Evolutionary conservation across 139 green algal genomes (phyloP).

Genomic region (Micractinium conductrix): DNA sequence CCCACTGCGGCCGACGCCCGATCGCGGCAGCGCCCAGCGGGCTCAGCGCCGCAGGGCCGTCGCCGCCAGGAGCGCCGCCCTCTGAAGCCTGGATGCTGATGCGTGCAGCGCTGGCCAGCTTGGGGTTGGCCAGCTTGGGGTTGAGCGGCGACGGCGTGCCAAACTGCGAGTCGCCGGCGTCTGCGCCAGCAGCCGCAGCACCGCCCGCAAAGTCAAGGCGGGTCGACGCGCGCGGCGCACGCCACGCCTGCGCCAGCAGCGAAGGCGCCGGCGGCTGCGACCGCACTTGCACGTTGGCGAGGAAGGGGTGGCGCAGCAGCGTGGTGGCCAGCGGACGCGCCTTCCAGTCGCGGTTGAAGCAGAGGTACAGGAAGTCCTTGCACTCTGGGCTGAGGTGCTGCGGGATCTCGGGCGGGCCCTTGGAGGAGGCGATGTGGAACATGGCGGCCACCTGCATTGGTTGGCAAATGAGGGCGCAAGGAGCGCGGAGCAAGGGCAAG

Average conservation of each 20-base stretch:
- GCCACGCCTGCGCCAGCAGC: constrained; percentile 12
- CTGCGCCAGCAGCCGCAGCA: background rate
- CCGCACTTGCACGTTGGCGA: constrained; percentile 42
- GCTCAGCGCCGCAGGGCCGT: background rate
- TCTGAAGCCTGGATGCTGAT: constrained; percentile 20
- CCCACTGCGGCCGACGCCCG: background rate
- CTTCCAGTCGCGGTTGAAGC: constrained; percentile 86
- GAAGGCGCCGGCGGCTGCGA: background rate
- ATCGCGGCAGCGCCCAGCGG: constrained; percentile 3
- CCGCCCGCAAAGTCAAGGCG: too few relatives aligned
- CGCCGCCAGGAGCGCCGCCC: background rate
- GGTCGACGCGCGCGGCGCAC: background rate
- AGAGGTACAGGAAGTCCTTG: constrained; percentile 92
- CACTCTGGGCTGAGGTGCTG: constrained; percentile 81
- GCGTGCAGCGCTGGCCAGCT: constrained; percentile 1
- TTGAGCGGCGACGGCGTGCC: constrained; percentile 49
- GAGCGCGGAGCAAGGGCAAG: background rate
- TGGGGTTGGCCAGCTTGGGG: constrained; percentile 19
- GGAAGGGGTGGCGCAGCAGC: constrained; percentile 84
- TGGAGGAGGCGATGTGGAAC: constrained; percentile 91
- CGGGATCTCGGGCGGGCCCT: constrained; percentile 79
- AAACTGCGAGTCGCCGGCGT: constrained; percentile 9
- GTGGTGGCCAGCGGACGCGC: constrained; percentile 72
- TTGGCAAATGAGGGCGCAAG: background rate
- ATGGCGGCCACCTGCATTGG: constrained; percentile 75